Conservation (phyloP, 1,284 basidiomycete genomes). For the Malassezia japonica region DNA sequence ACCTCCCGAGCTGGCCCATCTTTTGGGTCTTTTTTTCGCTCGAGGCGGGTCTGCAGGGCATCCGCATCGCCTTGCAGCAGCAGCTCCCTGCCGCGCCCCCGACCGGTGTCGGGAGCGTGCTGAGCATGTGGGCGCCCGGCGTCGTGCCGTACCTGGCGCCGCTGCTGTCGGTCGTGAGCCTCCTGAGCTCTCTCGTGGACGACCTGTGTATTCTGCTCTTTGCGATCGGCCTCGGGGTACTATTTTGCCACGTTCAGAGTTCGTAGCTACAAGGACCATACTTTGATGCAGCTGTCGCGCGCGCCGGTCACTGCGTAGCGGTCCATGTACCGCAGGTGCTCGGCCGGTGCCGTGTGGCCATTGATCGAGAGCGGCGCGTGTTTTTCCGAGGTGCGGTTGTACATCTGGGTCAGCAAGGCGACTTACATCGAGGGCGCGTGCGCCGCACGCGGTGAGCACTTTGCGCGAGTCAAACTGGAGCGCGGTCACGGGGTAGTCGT, state of each 20-base stretch:
- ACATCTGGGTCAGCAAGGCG: conserved; percentile 57
- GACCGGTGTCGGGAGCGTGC: not conserved
- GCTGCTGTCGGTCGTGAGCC: not conserved
- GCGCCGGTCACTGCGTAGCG: conserved; percentile 85
- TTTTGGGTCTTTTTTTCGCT: conserved; percentile 44
- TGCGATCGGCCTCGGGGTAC: conserved; percentile 11
- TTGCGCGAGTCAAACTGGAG: conserved; percentile 90
- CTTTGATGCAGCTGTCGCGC: conserved; percentile 76
- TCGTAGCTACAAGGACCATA: conserved; percentile 70
- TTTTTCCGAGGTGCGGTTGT: conserved; percentile 87
- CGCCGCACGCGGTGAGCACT: conserved; percentile 82
- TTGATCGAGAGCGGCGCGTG: conserved; percentile 74
- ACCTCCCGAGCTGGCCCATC: conserved; percentile 23
- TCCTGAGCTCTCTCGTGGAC: conserved; percentile 8
- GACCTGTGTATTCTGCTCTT: conserved; percentile 15
- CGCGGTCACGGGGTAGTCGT: conserved; percentile 79
- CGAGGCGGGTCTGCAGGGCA: conserved; percentile 32
- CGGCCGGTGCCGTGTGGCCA: conserved; percentile 82
- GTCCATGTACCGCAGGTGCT: conserved; percentile 88
- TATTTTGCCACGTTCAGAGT: conserved; percentile 12
- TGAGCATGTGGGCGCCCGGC: conserved; percentile 9
- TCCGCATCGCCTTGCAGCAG: conserved; percentile 26
- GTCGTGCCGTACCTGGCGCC: not conserved
- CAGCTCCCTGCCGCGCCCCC: conserved; percentile 12
- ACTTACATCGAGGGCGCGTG: conserved; percentile 76